A percentile compares a stretch with the other conserved stretches of the same genome.
These are phyloP conservation scores for Hymenoscyphus fraxineus DNA, from an alignment of 2,329 filamentous ascomycete genomes.

Conservation along the genomic window DNA sequence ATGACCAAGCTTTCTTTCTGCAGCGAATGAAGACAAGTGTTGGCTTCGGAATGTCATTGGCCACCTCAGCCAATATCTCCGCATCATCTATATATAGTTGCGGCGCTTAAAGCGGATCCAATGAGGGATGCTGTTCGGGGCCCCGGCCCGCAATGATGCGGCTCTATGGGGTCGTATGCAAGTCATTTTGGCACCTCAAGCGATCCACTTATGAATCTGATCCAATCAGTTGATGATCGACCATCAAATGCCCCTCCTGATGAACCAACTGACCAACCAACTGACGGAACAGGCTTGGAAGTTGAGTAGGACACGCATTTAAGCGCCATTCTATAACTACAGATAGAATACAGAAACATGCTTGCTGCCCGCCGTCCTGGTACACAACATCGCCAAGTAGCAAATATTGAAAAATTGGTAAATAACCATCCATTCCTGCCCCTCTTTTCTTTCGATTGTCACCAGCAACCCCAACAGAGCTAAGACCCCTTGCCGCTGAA, in stretches of 20 bases:
- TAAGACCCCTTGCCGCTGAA: constrained; percentile 31
- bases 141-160: background rate
- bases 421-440: background rate
- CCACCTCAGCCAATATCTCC: background rate
- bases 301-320: background rate
- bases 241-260: background rate
- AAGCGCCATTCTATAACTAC: background rate
- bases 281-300: background rate
- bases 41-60: background rate
- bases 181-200: background rate
- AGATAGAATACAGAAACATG: background rate
- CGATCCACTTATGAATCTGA: background rate
- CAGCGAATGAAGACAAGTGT: background rate
- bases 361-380: background rate
- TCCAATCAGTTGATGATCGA: background rate
- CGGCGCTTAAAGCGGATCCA: background rate
- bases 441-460: background rate
- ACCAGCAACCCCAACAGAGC: background rate
- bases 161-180: background rate
- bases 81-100: background rate
- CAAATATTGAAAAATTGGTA: background rate
- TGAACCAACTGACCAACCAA: background rate
- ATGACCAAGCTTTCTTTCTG: background rate
- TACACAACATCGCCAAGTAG: constrained; percentile 1
- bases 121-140: background rate